Conservation (phyloP, 2,329 filamentous ascomycete species). For the Chrysosphaeria jannelii region DNA sequence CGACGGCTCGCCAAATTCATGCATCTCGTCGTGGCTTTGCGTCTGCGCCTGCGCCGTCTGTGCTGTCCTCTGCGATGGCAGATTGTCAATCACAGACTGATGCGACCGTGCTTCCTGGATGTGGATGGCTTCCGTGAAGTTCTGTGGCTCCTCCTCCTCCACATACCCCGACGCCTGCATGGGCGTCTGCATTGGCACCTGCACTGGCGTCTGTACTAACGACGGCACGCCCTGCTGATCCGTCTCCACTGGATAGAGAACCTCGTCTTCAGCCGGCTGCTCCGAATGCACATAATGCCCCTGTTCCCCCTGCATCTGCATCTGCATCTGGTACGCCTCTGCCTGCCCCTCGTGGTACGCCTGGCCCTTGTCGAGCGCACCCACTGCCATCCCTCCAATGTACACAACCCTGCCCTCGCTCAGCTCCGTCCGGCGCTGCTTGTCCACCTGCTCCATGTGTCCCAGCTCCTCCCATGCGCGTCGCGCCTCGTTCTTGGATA, state of each 20-base stretch:
- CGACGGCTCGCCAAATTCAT: too few species aligned
- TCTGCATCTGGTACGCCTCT: constrained; percentile 10
- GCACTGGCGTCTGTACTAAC: constrained; percentile 4
- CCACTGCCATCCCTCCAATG: constrained; percentile 84
- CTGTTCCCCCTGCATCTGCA: constrained; percentile 8
- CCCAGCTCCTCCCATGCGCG: constrained; percentile 94
- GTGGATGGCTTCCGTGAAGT: constrained; percentile 2
- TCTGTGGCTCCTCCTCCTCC: constrained; percentile 1
- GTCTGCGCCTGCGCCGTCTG: constrained; percentile 1
- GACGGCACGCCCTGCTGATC: too few species aligned
- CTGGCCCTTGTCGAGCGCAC: constrained; percentile 35
- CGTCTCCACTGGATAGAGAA: too few species aligned
- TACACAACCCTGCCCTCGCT: constrained; percentile 67
- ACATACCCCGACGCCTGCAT: constrained; percentile 3
- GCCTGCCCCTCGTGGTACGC: constrained; percentile 8
- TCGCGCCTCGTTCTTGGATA: constrained; percentile 85
- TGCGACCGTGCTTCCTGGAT: constrained; percentile 9
- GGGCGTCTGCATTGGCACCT: constrained; percentile 6
- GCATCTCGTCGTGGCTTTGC: too few species aligned
- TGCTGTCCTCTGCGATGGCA: constrained; percentile 2
- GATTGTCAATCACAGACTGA: constrained; percentile 7
- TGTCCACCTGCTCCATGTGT: constrained; percentile 75
- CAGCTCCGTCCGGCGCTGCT: constrained; percentile 59
- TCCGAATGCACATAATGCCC: too few species aligned
- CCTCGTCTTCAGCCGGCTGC: too few species aligned